These are phyloP conservation scores for Mycena pura DNA, from an alignment of 768 basidiomycete species.

Conservation along the genomic window DNA sequence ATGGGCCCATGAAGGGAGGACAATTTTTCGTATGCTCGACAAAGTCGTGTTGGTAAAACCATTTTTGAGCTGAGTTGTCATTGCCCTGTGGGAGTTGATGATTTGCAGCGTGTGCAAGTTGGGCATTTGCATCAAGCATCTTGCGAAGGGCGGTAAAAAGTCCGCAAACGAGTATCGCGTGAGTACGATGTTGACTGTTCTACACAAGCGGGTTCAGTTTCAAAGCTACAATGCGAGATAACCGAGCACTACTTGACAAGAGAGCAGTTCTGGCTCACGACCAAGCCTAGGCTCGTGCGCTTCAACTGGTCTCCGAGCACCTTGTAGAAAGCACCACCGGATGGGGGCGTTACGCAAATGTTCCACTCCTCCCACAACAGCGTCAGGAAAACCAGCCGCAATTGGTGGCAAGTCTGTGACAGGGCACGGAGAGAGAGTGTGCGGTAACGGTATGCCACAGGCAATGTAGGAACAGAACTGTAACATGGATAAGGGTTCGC, in stretches of 20 bases:
- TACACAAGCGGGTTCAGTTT: conserved; percentile 1
- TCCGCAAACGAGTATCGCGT: conserved; percentile 33
- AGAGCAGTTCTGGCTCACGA: background rate
- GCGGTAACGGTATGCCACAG: conserved; percentile 1
- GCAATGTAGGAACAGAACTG: background rate
- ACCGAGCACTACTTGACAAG: background rate
- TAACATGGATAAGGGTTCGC: background rate
- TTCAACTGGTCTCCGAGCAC: conserved; percentile 7
- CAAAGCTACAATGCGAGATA: background rate
- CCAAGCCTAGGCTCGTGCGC: background rate
- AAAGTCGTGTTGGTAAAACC: conserved; percentile 35
- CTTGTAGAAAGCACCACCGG: conserved; percentile 5
- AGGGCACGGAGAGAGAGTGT: conserved; percentile 2
- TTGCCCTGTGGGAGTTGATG: conserved; percentile 37
- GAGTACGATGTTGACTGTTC: conserved; percentile 35
- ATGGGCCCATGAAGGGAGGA: conserved; percentile 37
- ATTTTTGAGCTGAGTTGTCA: conserved; percentile 36
- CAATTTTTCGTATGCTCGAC: conserved; percentile 31
- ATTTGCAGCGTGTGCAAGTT: conserved; percentile 41
- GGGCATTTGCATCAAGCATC: conserved; percentile 35
- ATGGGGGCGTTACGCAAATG: background rate
- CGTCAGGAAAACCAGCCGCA: conserved; percentile 5
- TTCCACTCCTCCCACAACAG: conserved; percentile 11
- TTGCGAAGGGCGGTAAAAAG: conserved; percentile 36
- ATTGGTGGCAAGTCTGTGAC: conserved; percentile 5